These are phyloP conservation scores for Phellopilus nigrolimitatus DNA, from an alignment of 1,284 basidiomycete species.

Conservation along the genomic window DNA sequence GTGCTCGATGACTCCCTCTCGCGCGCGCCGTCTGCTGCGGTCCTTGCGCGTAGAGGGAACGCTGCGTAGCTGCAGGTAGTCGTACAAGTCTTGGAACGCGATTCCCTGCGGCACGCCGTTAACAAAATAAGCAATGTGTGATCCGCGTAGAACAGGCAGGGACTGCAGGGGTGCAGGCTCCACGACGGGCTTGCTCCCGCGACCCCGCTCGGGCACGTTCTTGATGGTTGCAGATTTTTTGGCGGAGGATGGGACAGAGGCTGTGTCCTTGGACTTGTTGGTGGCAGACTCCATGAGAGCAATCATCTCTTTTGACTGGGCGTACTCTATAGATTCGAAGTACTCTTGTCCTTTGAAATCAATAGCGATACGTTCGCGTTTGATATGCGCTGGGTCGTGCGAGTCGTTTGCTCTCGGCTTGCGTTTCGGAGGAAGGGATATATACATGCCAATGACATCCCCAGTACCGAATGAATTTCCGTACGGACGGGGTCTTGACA, in stretches of 20 bases:
- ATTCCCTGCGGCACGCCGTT: slow-evolving; percentile 86
- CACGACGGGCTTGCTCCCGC: slow-evolving; percentile 26
- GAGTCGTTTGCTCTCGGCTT: slow-evolving; percentile 52
- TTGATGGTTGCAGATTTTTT: slow-evolving; percentile 68
- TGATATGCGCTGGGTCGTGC: slow-evolving; percentile 71
- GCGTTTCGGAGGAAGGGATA: slow-evolving; percentile 73
- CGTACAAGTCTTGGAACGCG: slow-evolving; percentile 88
- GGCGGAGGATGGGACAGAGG: slow-evolving; percentile 51
- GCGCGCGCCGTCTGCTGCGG: slow-evolving; percentile 48
- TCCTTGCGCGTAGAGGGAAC: slow-evolving; percentile 51
- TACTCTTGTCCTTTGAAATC: slow-evolving; percentile 95
- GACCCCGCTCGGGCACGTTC: slow-evolving; percentile 52
- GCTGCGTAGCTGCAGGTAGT: slow-evolving; percentile 82
- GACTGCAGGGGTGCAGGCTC: slow-evolving; percentile 48
- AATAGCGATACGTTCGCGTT: slow-evolving; percentile 87
- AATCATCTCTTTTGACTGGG: slow-evolving; percentile 91
- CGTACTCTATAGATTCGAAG: slow-evolving; percentile 92
- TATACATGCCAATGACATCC: slow-evolving; percentile 92
- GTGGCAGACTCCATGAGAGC: slow-evolving; percentile 59
- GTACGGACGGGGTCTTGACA: slow-evolving; percentile 79
- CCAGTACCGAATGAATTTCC: slow-evolving; percentile 73
- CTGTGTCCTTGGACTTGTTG: slow-evolving; percentile 47
- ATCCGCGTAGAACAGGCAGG: slow-evolving; percentile 68
- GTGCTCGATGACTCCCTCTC: slow-evolving; percentile 67
- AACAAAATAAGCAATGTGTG: slow-evolving; percentile 85